Conservation (phyloP, 768 basidiomycete species). For the Nidularia pulvinata region DNA sequence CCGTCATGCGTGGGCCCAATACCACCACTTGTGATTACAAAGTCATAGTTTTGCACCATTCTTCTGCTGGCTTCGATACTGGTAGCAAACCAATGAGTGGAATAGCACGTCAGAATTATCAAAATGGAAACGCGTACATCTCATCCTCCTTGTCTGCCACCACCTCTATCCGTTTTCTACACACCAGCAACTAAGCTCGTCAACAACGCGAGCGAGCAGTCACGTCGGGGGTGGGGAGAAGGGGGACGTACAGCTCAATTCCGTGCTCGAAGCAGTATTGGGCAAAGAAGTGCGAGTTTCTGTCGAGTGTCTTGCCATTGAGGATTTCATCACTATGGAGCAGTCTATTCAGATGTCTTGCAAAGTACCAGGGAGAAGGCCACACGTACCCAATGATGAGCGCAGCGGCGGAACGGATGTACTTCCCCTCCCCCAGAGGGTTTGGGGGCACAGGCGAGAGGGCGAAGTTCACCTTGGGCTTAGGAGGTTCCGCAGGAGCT, state of each 20-base stretch:
- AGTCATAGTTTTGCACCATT: slow-evolving; percentile 82
- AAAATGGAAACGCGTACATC: slow-evolving; percentile 53
- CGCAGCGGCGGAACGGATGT: slow-evolving; percentile 74
- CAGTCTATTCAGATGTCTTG: slow-evolving; percentile 1
- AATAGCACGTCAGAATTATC: not conserved
- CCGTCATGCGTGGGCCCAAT: slow-evolving; percentile 93
- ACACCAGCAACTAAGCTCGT: slow-evolving; percentile 21
- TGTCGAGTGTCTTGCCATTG: slow-evolving; percentile 88
- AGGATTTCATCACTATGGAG: slow-evolving; percentile 80
- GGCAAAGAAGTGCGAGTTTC: slow-evolving; percentile 86
- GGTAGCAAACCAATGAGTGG: not conserved
- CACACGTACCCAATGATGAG: slow-evolving; percentile 70
- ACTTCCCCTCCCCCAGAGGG: slow-evolving; percentile 66
- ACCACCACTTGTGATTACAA: slow-evolving; percentile 90
- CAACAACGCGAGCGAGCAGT: slow-evolving; percentile 9
- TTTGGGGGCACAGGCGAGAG: slow-evolving; percentile 61
- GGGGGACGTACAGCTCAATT: slow-evolving; percentile 59
- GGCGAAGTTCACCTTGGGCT: slow-evolving; percentile 33
- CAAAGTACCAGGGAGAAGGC: not conserved
- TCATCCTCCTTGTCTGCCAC: slow-evolving; percentile 90
- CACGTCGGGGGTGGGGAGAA: slow-evolving; percentile 2
- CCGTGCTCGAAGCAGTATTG: slow-evolving; percentile 90
- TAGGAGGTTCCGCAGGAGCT: not conserved
- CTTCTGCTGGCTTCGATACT: slow-evolving; percentile 86
- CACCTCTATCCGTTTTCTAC: slow-evolving; percentile 86